These are phyloP conservation scores for Salix viminalis DNA, from an alignment of 345 rosid genomes.

Conservation along the genomic window DNA sequence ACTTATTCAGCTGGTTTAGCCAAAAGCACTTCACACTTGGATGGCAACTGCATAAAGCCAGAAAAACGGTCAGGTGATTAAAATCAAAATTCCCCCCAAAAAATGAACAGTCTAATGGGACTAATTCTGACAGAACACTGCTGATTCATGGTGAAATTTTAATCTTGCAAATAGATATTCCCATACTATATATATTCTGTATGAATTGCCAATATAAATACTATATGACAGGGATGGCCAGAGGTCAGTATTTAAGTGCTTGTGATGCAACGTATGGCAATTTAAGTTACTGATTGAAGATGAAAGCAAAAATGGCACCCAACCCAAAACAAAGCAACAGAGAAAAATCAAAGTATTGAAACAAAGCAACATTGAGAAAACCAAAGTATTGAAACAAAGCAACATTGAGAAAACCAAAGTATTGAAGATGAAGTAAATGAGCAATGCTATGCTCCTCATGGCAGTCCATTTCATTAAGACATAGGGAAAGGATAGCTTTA, in stretches of 20 bases:
- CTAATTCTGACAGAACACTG: too few relatives aligned
- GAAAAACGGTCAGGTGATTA: neutral
- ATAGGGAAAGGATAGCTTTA: neutral
- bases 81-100: neutral
- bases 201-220: neutral
- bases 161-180: neutral
- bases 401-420: neutral
- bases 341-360: neutral
- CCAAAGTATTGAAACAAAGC: neutral
- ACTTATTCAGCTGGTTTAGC: neutral
- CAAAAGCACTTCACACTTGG: neutral
- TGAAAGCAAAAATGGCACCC: neutral
- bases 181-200: neutral
- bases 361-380: neutral
- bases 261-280: neutral
- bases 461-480: neutral
- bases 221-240: neutral
- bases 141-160: neutral
- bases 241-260: neutral
- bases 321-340: neutral
- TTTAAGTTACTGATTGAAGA: neutral
- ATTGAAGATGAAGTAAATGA: neutral
- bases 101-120: too few relatives aligned
- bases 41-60: constrained; percentile 2
- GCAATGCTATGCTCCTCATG: neutral